A percentile compares a stretch with the other conserved stretches of the same genome.
Conservation (phyloP, 805 yeast genomes). For the Hanseniaspora nectarophila region DNA sequence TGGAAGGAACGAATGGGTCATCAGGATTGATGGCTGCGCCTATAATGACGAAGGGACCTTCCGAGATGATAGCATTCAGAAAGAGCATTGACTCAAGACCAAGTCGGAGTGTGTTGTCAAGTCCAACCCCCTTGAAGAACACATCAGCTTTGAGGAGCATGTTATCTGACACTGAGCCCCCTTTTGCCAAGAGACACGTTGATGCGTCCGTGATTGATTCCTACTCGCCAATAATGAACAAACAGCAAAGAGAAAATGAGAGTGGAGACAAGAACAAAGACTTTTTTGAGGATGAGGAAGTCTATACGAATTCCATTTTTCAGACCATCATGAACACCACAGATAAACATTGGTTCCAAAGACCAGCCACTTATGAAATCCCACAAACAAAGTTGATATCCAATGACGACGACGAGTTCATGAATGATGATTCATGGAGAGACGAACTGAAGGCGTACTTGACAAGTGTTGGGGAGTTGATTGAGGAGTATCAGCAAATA, state of each 20-base stretch:
- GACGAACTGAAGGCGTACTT: conserved; percentile 37
- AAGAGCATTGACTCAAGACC: conserved; percentile 10
- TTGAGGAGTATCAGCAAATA: conserved; percentile 15
- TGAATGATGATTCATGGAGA: conserved; percentile 25
- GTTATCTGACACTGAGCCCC: not conserved
- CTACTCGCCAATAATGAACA: not conserved
- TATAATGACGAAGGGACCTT: not conserved
- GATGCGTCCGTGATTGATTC: conserved; percentile 7
- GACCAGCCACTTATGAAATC: conserved; percentile 73
- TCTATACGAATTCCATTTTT: conserved; percentile 47
- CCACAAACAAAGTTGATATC: conserved; percentile 64
- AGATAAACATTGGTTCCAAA: conserved; percentile 33
- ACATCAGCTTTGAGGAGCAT: not conserved
- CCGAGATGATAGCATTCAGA: conserved; percentile 13
- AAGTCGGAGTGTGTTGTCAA: conserved; percentile 3
- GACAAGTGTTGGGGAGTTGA: conserved; percentile 7
- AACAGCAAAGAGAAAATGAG: not conserved
- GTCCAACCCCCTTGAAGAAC: conserved; percentile 1
- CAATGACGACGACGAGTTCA: conserved; percentile 29
- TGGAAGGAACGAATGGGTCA: not conserved
- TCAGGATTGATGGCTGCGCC: conserved; percentile 4
- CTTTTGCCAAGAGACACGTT: not conserved
- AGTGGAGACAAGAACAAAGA: conserved; percentile 30
- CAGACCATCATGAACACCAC: conserved; percentile 46
- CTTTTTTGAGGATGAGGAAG: conserved; percentile 31